phyloP scores from a whole-genome alignment of 495 filamentous ascomycete species.

The Aspergillus mulundensis region DNA sequence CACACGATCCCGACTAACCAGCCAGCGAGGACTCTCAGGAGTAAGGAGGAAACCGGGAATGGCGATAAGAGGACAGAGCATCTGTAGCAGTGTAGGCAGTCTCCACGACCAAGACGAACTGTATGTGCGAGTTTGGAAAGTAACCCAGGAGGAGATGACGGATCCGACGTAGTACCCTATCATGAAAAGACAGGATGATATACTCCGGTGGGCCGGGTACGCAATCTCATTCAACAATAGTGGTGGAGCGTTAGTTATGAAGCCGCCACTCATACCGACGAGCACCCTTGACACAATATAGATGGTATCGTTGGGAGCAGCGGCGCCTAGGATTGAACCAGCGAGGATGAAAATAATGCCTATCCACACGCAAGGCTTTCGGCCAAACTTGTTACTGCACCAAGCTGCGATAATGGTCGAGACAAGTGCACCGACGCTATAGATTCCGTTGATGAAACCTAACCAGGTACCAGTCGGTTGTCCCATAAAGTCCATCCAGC shows the following conservation, averaged over 20 bases:
- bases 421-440: constrained; percentile 15
- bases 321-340: constrained; percentile 54
- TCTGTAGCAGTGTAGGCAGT: constrained; percentile 48
- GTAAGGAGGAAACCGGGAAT: constrained; percentile 36
- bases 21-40: constrained; percentile 45
- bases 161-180: constrained; percentile 60
- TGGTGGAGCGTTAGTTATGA: constrained; percentile 55
- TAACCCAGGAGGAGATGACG: constrained; percentile 31
- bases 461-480: constrained; percentile 18
- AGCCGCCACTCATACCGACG: constrained; percentile 56
- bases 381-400: constrained; percentile 2
- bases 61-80: constrained; percentile 39
- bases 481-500: constrained; percentile 18
- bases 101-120: constrained; percentile 45
- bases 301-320: constrained; percentile 34
- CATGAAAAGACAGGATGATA: constrained; percentile 61
- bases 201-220: constrained; percentile 58
- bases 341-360: constrained; percentile 57
- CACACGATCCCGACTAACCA: constrained; percentile 29
- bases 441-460: constrained; percentile 21
- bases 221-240: constrained; percentile 60
- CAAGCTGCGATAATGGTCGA: background rate
- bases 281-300: constrained; percentile 60
- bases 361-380: constrained; percentile 44
- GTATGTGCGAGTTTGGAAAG: constrained; percentile 26